Evolutionary conservation across 169 alveolate species (phyloP), one percentile per base, ranked within the genome.

Genomic region (Plasmodium adleri): DNA sequence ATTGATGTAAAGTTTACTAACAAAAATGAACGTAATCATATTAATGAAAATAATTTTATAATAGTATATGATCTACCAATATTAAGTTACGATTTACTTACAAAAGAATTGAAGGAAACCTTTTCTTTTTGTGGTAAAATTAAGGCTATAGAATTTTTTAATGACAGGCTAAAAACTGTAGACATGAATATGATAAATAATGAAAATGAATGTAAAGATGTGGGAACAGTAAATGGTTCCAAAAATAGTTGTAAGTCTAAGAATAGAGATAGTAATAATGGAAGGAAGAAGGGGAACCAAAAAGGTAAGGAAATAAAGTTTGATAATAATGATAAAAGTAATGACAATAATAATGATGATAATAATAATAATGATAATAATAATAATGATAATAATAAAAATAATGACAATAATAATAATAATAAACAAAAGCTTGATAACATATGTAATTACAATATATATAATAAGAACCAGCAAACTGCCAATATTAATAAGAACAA

Each of bases 81-180:
- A 7, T 68, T 80, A 58, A 80, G 63, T 20, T 80, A 80, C 47
- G 80, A 80, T 8, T 10, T 80, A 68, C 32, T 80, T 8, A 68
- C 45, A 20, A 83, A 60, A 5, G 90, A 80, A 60, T 24, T 80
- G 13, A 80, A 63, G 20, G 85, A 80, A 43, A 47, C 90, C 7
- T 80, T 80, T 54, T 80, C 90, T 43, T 80, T 80, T 63, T 80
- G 90, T 12, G 90, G 90, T 6, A 63, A 66, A 28, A 80, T 80
- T 56, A 80, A 80, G 22, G 58, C 17, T 49, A 56, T 80, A 24
- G 90, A 80, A 68, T 80, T 80, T 67, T 80, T 80, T 62, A 80
- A 20, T 54, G 90, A 80, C 17, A 60, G 90, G 3, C 43, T 80
- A n/a, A 80, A 80, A 80, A 80, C 90, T 28, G 72, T 80, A 3